These are phyloP conservation scores for Wickerhamomyces xylosicus DNA, from an alignment of 805 yeast genomes.

Conservation along the genomic window DNA sequence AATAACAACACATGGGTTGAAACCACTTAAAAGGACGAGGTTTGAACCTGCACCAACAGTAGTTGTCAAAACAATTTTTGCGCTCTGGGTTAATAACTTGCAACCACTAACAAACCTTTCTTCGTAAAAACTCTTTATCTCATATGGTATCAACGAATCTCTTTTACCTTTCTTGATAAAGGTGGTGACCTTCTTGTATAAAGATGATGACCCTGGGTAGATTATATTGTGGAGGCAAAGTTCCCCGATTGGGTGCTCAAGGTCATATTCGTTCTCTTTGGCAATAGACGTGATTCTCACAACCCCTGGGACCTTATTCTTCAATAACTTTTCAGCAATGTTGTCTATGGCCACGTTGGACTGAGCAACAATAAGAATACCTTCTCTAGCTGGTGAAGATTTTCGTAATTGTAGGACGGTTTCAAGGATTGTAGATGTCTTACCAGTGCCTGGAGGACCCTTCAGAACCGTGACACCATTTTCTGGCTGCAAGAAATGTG, in stretches of 20 bases:
- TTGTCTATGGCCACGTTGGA: constrained; percentile 70
- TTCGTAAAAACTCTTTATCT: constrained; percentile 35
- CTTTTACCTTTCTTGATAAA: constrained; percentile 34
- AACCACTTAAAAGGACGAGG: constrained; percentile 45
- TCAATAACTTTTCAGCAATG: constrained; percentile 58
- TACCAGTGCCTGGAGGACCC: constrained; percentile 85
- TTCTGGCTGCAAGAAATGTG: constrained; percentile 12
- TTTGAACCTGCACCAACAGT: constrained; percentile 61
- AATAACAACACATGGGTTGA: constrained; percentile 59
- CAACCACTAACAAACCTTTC: constrained; percentile 36
- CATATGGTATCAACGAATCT: constrained; percentile 35
- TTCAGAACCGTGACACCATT: constrained; percentile 45
- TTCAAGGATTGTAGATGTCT: constrained; percentile 65
- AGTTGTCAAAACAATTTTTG: constrained; percentile 62
- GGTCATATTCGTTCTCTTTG: constrained; percentile 51
- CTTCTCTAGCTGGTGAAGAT: constrained; percentile 42
- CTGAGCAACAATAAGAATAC: constrained; percentile 60
- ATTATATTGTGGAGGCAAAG: constrained; percentile 59
- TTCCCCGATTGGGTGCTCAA: constrained; percentile 43
- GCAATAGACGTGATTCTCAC: constrained; percentile 53
- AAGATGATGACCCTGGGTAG: constrained; percentile 34
- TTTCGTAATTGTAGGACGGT: constrained; percentile 44
- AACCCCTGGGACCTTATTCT: constrained; percentile 36
- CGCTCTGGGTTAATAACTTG: constrained; percentile 55
- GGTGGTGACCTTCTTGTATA: constrained; percentile 30